These are phyloP conservation scores for Pouteria glomerata DNA, from an alignment of 148 eudicot species.

Conservation along the genomic window DNA sequence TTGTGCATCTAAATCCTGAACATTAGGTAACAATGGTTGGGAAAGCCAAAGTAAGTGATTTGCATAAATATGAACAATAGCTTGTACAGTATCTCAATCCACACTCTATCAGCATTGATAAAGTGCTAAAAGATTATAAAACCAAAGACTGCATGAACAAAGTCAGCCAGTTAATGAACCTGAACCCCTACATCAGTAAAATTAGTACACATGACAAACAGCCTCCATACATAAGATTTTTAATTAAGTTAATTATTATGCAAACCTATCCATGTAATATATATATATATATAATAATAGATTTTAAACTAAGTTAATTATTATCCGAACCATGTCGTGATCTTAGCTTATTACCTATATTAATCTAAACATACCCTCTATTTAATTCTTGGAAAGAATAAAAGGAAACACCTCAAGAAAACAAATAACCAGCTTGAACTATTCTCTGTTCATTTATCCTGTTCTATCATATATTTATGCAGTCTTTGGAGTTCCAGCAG, in stretches of 20 bases:
- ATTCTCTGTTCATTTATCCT: neutral
- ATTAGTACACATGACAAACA: no score
- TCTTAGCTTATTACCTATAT: no score
- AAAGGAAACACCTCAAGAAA: neutral
- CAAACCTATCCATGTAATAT: neutral
- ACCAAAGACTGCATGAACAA: neutral
- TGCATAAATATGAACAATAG: neutral
- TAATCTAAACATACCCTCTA: neutral
- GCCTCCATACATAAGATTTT: no score
- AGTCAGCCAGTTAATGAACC: neutral
- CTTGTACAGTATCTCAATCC: neutral
- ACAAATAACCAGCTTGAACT: neutral
- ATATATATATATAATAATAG: neutral
- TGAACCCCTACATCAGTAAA: neutral
- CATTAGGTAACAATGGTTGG: conserved; percentile 14
- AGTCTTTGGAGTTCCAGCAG: neutral
- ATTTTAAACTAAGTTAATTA: neutral
- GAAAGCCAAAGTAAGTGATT: neutral
- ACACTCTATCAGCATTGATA: neutral
- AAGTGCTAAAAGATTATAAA: neutral
- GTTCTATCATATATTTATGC: neutral
- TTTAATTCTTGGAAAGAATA: neutral
- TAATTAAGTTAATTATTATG: no score
- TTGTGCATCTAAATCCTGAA: conserved; percentile 36
- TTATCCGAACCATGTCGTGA: neutral